A percentile compares a stretch with the other conserved stretches of the same genome.
These are phyloP conservation scores for Pleurozium schreberi DNA, from an alignment of 225 moss, liverwort and hornwort genomes.

Conservation along the genomic window DNA sequence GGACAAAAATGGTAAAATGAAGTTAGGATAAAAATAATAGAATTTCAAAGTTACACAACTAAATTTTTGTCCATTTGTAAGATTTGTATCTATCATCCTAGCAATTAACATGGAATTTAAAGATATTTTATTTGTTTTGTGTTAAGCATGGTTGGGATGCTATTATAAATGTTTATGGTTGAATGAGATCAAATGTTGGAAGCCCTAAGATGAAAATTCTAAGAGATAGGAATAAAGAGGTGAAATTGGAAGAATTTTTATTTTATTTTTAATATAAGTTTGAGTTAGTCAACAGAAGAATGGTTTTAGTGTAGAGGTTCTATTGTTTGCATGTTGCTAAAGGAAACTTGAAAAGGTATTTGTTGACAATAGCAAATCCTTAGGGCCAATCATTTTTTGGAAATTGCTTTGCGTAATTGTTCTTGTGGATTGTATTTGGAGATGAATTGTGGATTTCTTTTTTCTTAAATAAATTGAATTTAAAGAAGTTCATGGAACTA, in stretches of 20 bases:
- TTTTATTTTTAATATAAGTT: background rate
- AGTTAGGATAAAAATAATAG: background rate
- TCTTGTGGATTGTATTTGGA: background rate
- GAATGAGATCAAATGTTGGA: background rate
- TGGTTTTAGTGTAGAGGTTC: background rate
- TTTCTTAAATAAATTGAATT: background rate
- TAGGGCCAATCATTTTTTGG: background rate
- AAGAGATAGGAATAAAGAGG: background rate
- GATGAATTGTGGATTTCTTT: background rate
- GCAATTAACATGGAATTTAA: background rate
- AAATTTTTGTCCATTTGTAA: background rate
- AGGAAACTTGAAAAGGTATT: accelerated
- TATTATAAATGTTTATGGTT: background rate
- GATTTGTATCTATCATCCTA: background rate
- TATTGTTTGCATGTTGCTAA: background rate
- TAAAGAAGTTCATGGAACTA: background rate
- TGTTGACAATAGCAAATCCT: background rate
- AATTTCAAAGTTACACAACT: background rate
- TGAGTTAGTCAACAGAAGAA: background rate
- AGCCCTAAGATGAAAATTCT: background rate
- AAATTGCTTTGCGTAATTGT: background rate
- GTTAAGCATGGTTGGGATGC: background rate
- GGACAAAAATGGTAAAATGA: background rate
- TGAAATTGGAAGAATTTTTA: background rate
- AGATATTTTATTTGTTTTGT: background rate